phyloP scores from a whole-genome alignment of 352 stramenopile genomes.

The Phytophthora cryptogea region DNA sequence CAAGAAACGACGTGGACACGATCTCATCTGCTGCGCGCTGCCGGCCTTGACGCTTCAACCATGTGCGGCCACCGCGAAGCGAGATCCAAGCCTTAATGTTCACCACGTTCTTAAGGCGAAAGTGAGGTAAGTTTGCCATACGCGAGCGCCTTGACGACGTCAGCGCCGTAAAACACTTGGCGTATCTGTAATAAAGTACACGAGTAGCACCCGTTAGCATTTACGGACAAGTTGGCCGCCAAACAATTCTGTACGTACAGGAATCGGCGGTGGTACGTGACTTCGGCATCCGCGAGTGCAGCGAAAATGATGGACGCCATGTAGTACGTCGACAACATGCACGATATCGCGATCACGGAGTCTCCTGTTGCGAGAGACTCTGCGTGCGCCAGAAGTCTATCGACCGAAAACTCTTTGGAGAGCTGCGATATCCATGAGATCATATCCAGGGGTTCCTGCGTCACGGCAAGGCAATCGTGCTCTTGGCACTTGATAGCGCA shows the following conservation, averaged over 20 bases:
- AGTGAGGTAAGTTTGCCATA: conserved; percentile 86
- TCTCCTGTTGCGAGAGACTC: conserved; percentile 37
- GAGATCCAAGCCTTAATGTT: conserved; percentile 93
- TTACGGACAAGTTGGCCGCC: not conserved
- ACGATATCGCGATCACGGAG: conserved; percentile 69
- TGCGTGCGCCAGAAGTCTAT: conserved; percentile 27
- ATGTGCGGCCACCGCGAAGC: conserved; percentile 83
- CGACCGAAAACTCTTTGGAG: conserved; percentile 36
- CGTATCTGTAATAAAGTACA: conserved; percentile 50
- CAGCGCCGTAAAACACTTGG: conserved; percentile 90
- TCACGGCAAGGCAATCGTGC: conserved; percentile 51
- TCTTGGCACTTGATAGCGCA: conserved; percentile 63
- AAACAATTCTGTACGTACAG: conserved; percentile 41
- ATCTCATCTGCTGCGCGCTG: conserved; percentile 89
- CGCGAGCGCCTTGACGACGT: conserved; percentile 85
- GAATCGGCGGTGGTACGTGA: conserved; percentile 86
- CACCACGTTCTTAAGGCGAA: conserved; percentile 90
- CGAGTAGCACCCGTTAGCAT: conserved; percentile 12
- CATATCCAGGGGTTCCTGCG: conserved; percentile 54
- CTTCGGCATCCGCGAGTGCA: conserved; percentile 78
- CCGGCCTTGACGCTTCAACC: conserved; percentile 84
- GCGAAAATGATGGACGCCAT: conserved; percentile 78
- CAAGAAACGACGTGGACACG: conserved; percentile 88
- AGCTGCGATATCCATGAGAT: conserved; percentile 40
- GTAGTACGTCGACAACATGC: conserved; percentile 73